Evolutionary conservation across 225 moss, liverwort and hornwort genomes (phyloP), one percentile per base, ranked within the genome.

Genomic region (Sphagnum tenellum): DNA sequence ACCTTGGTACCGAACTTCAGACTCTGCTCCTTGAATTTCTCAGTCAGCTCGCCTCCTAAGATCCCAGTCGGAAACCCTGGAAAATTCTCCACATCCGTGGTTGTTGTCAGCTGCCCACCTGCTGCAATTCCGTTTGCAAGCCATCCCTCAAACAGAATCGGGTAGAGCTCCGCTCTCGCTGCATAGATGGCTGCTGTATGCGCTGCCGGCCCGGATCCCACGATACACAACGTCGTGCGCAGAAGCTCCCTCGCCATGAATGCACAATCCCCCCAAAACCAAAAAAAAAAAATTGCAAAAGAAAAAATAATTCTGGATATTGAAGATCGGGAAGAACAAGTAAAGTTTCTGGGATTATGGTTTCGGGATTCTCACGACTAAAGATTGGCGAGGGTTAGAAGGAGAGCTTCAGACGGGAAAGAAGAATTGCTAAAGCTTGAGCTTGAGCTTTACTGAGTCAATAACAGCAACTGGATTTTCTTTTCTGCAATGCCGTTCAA

Each of bases 71-170:
- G 96, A 70, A 98, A 98, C 68, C 96, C 93, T 3, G 96, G 96
- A 11, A 87, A 98, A 86, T 98, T 98, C 77, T 98, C 96, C 57
- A 98, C 96, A 47, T 98, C 96, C 1, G 96, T 93, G 7, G 96
- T 98, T 3, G 93, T 98, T 3, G 93, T 93, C 11, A 98, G 72
- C 69, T 98, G 96, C 5, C 93, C 96, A 0, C 96, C 93, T n/a
- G 96, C 73, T 2, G 96, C 86, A 59, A 93, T 90, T 3, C 96
- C 96, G 8, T 98, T 98, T 11, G 96, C 96, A 47, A 98, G 60
- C 86, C 89, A 98, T 6, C 96, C 96, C 75, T 98, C 96, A 44
- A 92, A 75, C 69, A 98, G 48, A 47, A 98, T 77, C 6, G 92
- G 96, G 2, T 72, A 79, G 3, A 98, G 80, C 88, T 98, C 92